Evolutionary conservation across 768 basidiomycete species (phyloP).

Genomic region (Coprinopsis sp.): DNA sequence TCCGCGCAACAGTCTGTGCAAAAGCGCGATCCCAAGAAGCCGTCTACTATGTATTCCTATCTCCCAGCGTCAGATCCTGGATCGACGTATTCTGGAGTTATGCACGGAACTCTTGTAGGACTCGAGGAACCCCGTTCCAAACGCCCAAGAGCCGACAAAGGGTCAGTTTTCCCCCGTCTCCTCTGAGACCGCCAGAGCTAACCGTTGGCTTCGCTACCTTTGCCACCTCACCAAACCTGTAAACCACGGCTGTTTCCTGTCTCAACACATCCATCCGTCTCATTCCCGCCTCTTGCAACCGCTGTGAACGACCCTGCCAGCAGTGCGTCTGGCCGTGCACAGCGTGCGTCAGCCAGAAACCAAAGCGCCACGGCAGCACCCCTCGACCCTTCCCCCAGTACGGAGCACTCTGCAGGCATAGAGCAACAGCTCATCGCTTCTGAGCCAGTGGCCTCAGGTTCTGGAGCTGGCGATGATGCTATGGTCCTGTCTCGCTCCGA

Average conservation of each 20-base stretch:
- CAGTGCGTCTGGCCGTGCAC: constrained; percentile 60
- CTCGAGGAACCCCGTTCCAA: constrained; percentile 68
- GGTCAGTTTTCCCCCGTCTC: constrained; percentile 43
- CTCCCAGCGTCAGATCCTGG: constrained; percentile 82
- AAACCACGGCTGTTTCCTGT: constrained; percentile 15
- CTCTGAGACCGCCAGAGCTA: constrained; percentile 12
- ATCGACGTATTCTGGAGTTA: constrained; percentile 78
- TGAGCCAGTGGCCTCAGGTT: constrained; percentile 45
- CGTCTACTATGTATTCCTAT: constrained; percentile 66
- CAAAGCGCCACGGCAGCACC: constrained; percentile 42
- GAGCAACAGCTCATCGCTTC: constrained; percentile 38
- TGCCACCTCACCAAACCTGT: constrained; percentile 3
- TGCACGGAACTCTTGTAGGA: constrained; percentile 58
- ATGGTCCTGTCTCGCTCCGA: constrained; percentile 60
- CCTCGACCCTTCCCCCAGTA: constrained; percentile 31
- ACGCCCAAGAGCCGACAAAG: constrained; percentile 68
- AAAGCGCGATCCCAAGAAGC: constrained; percentile 81
- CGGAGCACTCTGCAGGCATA: constrained; percentile 35
- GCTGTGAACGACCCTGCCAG: constrained; percentile 29
- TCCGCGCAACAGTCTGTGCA: constrained; percentile 66
- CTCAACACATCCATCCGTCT: constrained; percentile 10
- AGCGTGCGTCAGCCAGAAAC: constrained; percentile 66
- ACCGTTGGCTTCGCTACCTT: constrained; percentile 21
- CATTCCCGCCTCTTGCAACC: constrained; percentile 10
- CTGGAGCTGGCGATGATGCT: constrained; percentile 56